Evolutionary conservation across 371 early-diverging fungal species (phyloP), one percentile per base, ranked within the genome.

Genomic region (Rozella allomycis): DNA sequence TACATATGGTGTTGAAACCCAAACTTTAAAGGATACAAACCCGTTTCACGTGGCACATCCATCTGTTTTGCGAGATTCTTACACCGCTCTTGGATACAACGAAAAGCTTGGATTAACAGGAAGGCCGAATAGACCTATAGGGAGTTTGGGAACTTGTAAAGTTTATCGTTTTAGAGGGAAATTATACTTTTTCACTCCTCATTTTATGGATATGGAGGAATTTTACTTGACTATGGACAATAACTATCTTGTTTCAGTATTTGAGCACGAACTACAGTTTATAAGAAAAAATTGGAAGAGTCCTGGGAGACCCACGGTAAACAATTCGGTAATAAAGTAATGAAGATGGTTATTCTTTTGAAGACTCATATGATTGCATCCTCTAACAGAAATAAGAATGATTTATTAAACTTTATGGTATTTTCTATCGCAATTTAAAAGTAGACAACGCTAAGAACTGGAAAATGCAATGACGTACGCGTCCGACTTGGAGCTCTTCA

Each of bases 171-270:
- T 78, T 19, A 70, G 77, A 35, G 85, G 85, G 0, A 67, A 69
- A 3, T 47, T 82, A 10, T 82, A 81, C 39, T 71, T 75, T 0
- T 85, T 85, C 41, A 69, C 77, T 1, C 85, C 82, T 10, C 70
- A 78, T 35, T 85, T 85, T 38, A 74, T 82, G 75, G 79, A 84
- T 48, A 65, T 58, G 25, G 78, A 76, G 37, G 69, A 77, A 43
- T 85, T 78, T 43, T 85, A 81, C 40, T 62, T 79, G 20, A 72
- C 74, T 17, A 64, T 67, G 19, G 85, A 84, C 46, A 72, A 74
- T 18, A 75, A 79, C 39, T 78, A 77, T 36, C 25, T 57, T 16
- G 68, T 78, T 4, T 69, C 72, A 3, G 46, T 72, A 6, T 66
- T 84, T 46, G 78, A 79, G 40, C 71, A 69, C 32, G 81, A 84